Conservation (phyloP, 768 basidiomycete species). For the Brasilioporus rufonigricans region DNA sequence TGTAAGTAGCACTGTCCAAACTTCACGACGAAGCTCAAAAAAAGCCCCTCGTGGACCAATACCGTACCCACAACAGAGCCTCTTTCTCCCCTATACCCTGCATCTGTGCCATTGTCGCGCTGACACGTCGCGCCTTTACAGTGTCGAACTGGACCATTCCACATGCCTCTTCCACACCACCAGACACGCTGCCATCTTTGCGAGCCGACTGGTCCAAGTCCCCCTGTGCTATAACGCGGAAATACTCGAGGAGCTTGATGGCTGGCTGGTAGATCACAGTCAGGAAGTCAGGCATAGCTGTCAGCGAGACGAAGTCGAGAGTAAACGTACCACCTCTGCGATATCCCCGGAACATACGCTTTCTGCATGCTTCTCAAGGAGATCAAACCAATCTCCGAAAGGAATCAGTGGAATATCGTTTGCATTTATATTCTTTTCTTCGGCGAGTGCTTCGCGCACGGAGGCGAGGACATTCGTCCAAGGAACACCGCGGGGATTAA, state of each 20-base stretch:
- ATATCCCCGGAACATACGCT: constrained; percentile 5
- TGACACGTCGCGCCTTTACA: too few species aligned
- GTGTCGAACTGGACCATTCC: not conserved
- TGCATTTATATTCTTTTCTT: constrained; percentile 5
- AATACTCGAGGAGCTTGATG: constrained; percentile 29
- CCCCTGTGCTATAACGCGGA: constrained; percentile 12
- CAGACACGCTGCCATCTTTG: too few species aligned
- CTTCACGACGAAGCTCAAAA: too few species aligned
- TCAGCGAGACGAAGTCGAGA: not conserved
- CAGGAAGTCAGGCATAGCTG: not conserved
- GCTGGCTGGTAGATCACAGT: constrained; percentile 24
- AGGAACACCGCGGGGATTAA: constrained; percentile 33
- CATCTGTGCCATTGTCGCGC: too few species aligned
- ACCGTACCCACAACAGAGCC: too few species aligned
- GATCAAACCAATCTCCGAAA: constrained; percentile 30
- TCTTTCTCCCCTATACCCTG: too few species aligned
- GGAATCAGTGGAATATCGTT: constrained; percentile 23
- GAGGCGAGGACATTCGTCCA: constrained; percentile 30
- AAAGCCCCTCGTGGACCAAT: too few species aligned
- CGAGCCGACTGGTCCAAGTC: too few species aligned
- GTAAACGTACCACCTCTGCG: not conserved
- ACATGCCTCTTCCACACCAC: not conserved
- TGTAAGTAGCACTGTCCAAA: too few species aligned
- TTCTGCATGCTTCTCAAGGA: constrained; percentile 26
- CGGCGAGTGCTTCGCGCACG: constrained; percentile 14